Evolutionary conservation across 768 basidiomycete species (phyloP).

Genomic region (Suillus americanus): DNA sequence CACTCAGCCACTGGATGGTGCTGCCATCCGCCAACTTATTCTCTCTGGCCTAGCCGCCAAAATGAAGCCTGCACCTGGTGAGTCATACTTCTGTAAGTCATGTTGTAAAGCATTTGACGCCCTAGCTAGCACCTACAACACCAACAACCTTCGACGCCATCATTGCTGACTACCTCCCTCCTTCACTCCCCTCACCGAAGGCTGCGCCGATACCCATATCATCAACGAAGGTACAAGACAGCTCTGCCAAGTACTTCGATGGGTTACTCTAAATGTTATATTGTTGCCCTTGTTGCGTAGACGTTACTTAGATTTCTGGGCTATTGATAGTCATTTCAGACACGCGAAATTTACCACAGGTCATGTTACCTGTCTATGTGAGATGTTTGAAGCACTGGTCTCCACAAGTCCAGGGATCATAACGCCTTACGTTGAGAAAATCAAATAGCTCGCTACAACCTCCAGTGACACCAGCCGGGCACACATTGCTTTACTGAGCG

Average conservation of each 20-base stretch:
- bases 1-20: constrained; percentile 56
- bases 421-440: background rate
- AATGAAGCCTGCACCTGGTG: constrained; percentile 46
- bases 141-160: constrained; percentile 67
- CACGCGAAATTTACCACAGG: background rate
- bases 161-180: constrained; percentile 69
- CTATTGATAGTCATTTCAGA: background rate
- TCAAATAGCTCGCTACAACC: background rate
- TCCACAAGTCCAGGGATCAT: background rate
- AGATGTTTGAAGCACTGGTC: background rate
- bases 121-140: constrained; percentile 37
- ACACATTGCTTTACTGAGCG: constrained; percentile 8
- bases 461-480: background rate
- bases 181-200: constrained; percentile 23
- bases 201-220: constrained; percentile 7
- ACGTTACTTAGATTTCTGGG: background rate
- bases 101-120: constrained; percentile 7
- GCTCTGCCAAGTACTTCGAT: constrained; percentile 38
- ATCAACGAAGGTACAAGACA: constrained; percentile 13
- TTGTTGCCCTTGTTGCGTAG: constrained; percentile 5
- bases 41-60: constrained; percentile 58
- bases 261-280: constrained; percentile 35
- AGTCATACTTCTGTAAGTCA: constrained; percentile 30
- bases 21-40: constrained; percentile 64
- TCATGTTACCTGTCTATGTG: background rate